Evolutionary conservation across 2,329 filamentous ascomycete genomes (phyloP).

Genomic region (Arthroderma sp.): DNA sequence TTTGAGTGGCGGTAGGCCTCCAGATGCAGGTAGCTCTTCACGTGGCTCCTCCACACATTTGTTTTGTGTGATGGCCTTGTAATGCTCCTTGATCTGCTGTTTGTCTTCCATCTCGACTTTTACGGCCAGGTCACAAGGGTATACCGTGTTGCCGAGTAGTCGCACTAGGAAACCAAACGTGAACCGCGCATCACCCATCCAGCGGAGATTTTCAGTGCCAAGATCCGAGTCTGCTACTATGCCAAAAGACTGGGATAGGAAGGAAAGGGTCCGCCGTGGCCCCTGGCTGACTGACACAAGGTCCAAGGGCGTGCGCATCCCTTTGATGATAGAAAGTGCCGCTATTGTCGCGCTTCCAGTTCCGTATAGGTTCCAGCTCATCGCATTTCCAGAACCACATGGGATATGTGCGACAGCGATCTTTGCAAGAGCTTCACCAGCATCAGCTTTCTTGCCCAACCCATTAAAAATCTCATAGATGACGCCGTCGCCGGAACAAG

Average conservation of each 20-base stretch:
- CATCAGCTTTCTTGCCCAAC: constrained; percentile 62
- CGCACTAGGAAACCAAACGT: constrained; percentile 71
- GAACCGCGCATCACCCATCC: constrained; percentile 82
- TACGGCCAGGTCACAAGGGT: constrained; percentile 78
- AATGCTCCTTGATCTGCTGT: constrained; percentile 57
- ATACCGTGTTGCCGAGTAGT: constrained; percentile 61
- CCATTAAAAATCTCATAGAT: constrained; percentile 94
- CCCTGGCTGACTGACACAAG: constrained; percentile 80
- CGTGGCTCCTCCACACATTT: constrained; percentile 14
- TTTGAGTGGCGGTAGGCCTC: constrained; percentile 56
- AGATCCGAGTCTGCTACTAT: constrained; percentile 84
- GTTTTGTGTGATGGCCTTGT: constrained; percentile 39
- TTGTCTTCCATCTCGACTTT: constrained; percentile 74
- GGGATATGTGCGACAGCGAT: constrained; percentile 78
- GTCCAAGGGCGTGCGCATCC: constrained; percentile 69
- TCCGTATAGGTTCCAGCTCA: constrained; percentile 80
- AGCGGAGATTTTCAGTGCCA: constrained; percentile 77
- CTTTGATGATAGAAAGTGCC: constrained; percentile 76
- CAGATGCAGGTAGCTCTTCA: constrained; percentile 29
- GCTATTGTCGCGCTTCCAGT: constrained; percentile 62
- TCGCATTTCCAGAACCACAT: constrained; percentile 86
- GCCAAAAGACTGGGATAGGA: constrained; percentile 79
- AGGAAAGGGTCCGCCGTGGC: constrained; percentile 60
- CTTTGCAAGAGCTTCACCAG: constrained; percentile 57
- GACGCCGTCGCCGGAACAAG: constrained; percentile 83